Evolutionary conservation across 176 grass and related monocot species (phyloP).

Genomic region (Otatea glauca): DNA sequence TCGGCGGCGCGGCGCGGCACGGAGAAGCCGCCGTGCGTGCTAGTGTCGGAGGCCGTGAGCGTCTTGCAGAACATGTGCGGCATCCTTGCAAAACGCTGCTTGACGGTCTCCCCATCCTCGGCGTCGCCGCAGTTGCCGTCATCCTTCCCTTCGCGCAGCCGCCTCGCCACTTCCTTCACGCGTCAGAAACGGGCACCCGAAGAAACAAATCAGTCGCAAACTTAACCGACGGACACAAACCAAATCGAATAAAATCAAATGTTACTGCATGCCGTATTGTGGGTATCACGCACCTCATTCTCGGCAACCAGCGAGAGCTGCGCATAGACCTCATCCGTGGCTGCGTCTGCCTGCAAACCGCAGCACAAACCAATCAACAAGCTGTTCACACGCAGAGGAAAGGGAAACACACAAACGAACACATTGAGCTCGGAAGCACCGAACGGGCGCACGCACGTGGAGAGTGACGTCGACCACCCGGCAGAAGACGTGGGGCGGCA

Average conservation of each 20-base stretch:
- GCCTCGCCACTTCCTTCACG: constrained; percentile 43
- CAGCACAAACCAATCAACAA: not conserved
- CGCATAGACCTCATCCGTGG: constrained; percentile 86
- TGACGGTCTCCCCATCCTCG: constrained; percentile 57
- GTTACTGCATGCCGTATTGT: not conserved
- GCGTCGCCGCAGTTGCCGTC: constrained; percentile 51
- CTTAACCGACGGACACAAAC: not conserved
- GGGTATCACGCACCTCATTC: constrained; percentile 53
- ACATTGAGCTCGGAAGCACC: constrained; percentile 8
- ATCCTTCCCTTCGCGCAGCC: constrained; percentile 45
- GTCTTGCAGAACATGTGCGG: constrained; percentile 99
- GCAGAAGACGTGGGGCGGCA: constrained; percentile 82
- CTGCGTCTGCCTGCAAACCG: constrained; percentile 68
- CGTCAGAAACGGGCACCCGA: not conserved
- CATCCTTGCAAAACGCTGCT: constrained; percentile 57
- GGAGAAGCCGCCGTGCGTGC: constrained; percentile 98
- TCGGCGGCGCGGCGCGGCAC: constrained; percentile 93
- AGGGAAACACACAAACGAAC: not conserved
- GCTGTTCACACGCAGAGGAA: not conserved
- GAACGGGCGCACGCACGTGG: constrained; percentile 55
- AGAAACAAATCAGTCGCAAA: not conserved
- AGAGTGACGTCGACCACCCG: constrained; percentile 81
- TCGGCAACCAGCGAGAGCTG: constrained; percentile 76
- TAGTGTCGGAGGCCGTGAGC: constrained; percentile 93
- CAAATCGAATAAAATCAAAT: not conserved